Base-by-base conservation (phyloP, 1,284 basidiomycete species). In the Termitomyces sp. region DNA sequence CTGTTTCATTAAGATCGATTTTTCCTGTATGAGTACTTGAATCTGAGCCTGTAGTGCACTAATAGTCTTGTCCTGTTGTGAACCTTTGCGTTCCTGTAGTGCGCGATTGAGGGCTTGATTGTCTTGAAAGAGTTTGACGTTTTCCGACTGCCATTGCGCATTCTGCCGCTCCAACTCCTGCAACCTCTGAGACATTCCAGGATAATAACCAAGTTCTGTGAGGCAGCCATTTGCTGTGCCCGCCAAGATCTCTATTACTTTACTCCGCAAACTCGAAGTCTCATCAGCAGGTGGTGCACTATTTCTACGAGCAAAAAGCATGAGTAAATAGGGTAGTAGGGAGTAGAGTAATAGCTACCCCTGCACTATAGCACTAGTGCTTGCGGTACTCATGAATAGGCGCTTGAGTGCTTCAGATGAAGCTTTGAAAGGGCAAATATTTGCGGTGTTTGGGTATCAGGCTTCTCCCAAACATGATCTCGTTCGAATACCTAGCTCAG, bases 111-210 rank as follows among this genome's bases (percentile, higher is more conserved):
- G 72, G 12, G 58, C 66, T 46, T 65, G 65, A 59, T 84, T 84
- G 59, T 84, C 83, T 52, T 77, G 67, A 56, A 73, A 80, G 33
- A 85, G 68, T 61, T 73, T 79, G 52, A 70, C 59, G 52, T 80
- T 81, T 47, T 80, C 75, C 19, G 49, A 39, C 55, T 74, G 68
- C 65, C 65, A 69, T 8, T 66, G 59, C 28, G 56, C 61, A 52
- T 71, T 70, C 48, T 62, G 65, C 34, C 60, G 61, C 43, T 74
- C 63, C 19, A 75, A 54, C 8, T 69, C 60, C 40, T 67, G 64
- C 38, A 77, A 33, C 34, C 64, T 70, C 34, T 70, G 69, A 5
- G 66, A 57, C 54, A 81, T 68, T 8, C 70, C 67, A 26, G 75
- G 72, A 54, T 65, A 67, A 62, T 77, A 78, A n/a, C 78, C 73